phyloP scores from a whole-genome alignment of 352 stramenopile species.

The Phytophthora uliginosa region DNA sequence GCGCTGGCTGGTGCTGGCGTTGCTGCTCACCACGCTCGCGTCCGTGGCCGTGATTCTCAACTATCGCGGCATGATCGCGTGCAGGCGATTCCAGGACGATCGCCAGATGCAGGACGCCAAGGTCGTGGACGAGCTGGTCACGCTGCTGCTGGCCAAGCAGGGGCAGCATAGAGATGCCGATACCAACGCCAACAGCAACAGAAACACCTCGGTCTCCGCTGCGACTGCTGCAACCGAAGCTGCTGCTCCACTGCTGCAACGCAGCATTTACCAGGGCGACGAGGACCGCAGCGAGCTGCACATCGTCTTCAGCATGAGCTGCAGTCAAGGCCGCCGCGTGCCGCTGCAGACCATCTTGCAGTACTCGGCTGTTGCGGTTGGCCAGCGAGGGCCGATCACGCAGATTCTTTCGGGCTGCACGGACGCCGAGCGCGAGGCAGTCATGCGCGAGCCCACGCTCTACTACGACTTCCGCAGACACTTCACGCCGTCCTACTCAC shows the following conservation, averaged over 20 bases:
- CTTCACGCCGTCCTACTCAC: constrained; percentile 59
- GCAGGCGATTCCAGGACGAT: neutral
- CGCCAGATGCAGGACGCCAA: constrained; percentile 18
- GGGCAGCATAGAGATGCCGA: neutral
- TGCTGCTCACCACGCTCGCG: constrained; percentile 33
- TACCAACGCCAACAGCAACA: neutral
- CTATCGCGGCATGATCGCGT: constrained; percentile 39
- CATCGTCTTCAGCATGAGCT: constrained; percentile 69
- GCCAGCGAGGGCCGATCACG: constrained; percentile 58
- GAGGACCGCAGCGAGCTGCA: constrained; percentile 52
- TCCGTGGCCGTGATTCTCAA: constrained; percentile 44
- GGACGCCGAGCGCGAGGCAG: constrained; percentile 29
- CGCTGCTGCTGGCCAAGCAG: constrained; percentile 27
- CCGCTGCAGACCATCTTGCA: constrained; percentile 57
- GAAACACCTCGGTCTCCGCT: neutral
- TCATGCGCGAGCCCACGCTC: constrained; percentile 50
- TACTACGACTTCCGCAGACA: constrained; percentile 68
- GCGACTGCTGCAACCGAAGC: neutral
- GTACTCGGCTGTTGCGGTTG: constrained; percentile 48
- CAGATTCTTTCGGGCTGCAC: constrained; percentile 63
- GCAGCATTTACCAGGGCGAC: constrained; percentile 34
- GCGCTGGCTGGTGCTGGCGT: constrained; percentile 28
- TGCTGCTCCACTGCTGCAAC: neutral
- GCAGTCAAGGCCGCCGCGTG: constrained; percentile 47
- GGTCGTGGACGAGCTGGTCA: constrained; percentile 33